phyloP scores from a whole-genome alignment of 306 rosid species.

The Sindora glabra region DNA sequence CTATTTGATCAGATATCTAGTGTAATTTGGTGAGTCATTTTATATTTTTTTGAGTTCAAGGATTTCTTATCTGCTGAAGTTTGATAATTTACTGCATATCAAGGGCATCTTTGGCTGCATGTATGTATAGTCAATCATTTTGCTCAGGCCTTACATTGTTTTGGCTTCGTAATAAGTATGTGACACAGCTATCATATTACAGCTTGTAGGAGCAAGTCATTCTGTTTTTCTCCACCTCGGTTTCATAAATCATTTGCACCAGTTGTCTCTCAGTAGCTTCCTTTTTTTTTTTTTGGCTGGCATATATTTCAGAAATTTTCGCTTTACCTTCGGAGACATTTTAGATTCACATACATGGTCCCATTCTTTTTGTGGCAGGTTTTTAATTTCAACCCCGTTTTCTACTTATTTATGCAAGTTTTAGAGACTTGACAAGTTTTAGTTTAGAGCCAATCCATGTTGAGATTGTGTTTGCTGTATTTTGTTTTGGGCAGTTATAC shows the following conservation, averaged over 20 bases:
- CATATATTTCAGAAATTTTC: too few relatives aligned
- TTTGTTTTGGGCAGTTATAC: too few relatives aligned
- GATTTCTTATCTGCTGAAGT: neutral
- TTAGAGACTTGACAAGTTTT: neutral
- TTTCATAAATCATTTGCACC: neutral
- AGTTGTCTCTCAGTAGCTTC: too few relatives aligned
- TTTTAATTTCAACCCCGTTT: neutral
- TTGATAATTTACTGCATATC: too few relatives aligned
- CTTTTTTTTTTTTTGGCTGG: too few relatives aligned
- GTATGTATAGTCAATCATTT: neutral
- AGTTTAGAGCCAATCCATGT: neutral
- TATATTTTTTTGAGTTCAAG: neutral
- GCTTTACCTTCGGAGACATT: neutral
- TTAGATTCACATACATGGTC: too few relatives aligned
- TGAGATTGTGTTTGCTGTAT: neutral
- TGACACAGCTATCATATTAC: neutral
- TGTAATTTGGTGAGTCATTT: constrained; percentile 68
- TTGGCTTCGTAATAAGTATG: neutral
- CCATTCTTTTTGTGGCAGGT: neutral
- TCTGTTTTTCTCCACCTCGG: too few relatives aligned
- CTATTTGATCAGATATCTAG: constrained; percentile 76
- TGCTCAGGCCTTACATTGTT: neutral
- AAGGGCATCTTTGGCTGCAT: neutral
- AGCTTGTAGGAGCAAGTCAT: neutral
- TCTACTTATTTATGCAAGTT: neutral